A percentile compares a stretch with the other conserved stretches of the same genome.
Evolutionary conservation across 495 filamentous ascomycete species (phyloP).

Genomic region (Amorphotheca resinae): DNA sequence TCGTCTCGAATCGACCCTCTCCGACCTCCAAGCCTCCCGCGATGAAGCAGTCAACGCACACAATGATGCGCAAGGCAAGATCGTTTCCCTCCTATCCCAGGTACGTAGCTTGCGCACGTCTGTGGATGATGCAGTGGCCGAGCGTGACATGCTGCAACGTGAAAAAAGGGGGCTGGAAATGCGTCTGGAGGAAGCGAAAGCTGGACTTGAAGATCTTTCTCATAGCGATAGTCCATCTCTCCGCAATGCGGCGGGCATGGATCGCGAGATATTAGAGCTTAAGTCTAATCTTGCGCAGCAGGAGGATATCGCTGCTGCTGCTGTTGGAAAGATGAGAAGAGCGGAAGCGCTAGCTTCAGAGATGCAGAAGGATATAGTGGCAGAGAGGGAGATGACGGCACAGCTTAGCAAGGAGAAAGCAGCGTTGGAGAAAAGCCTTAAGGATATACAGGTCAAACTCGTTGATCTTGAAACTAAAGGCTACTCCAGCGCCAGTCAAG

Average conservation of each 20-base stretch:
- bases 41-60: slow-evolving; percentile 90
- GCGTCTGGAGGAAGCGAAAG: slow-evolving; percentile 76
- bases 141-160: slow-evolving; percentile 71
- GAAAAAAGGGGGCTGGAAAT: slow-evolving; percentile 87
- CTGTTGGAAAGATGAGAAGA: slow-evolving; percentile 95
- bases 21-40: slow-evolving; percentile 77
- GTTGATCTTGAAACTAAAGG: slow-evolving; percentile 96
- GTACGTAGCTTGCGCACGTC: slow-evolving; percentile 72
- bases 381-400: slow-evolving; percentile 72
- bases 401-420: slow-evolving; percentile 89
- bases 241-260: slow-evolving; percentile 81
- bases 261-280: slow-evolving; percentile 80
- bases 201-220: slow-evolving; percentile 82
- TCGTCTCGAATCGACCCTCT: slow-evolving; percentile 77
- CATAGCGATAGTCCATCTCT: slow-evolving; percentile 80
- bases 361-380: slow-evolving; percentile 89
- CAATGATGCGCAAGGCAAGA: slow-evolving; percentile 86
- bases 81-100: slow-evolving; percentile 84
- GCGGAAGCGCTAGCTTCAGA: slow-evolving; percentile 81
- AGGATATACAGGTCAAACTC: slow-evolving; percentile 79
- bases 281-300: slow-evolving; percentile 84
- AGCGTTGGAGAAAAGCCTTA: slow-evolving; percentile 75
- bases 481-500: slow-evolving; percentile 84
- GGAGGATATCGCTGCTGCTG: slow-evolving; percentile 84
- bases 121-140: slow-evolving; percentile 74